phyloP scores from a whole-genome alignment of 352 stramenopile species.

The Peronospora destructor region DNA sequence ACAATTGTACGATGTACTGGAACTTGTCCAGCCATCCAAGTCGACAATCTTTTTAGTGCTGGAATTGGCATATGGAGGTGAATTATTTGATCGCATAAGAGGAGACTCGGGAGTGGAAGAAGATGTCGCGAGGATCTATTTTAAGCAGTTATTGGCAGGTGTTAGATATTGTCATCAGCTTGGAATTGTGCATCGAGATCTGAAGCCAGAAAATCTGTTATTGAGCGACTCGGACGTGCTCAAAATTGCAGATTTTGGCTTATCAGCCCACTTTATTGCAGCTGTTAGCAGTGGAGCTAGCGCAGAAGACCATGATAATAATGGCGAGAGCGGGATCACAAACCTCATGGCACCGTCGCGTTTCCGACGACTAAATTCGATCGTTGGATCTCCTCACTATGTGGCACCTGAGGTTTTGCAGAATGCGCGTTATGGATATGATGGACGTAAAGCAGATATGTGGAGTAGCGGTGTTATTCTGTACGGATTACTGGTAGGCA shows the following conservation, averaged over 20 bases:
- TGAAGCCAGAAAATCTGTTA: slow-evolving; percentile 96
- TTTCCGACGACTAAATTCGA: slow-evolving; percentile 89
- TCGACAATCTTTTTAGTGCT: slow-evolving; percentile 91
- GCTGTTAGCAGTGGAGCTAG: slow-evolving; percentile 60
- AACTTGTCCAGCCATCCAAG: slow-evolving; percentile 92
- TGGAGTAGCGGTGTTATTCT: slow-evolving; percentile 92
- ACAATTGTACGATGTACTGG: slow-evolving; percentile 93
- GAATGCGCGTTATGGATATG: slow-evolving; percentile 84
- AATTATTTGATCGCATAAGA: slow-evolving; percentile 92
- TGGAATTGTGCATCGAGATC: slow-evolving; percentile 91
- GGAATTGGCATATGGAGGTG: slow-evolving; percentile 85
- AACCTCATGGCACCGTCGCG: slow-evolving; percentile 34
- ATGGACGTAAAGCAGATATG: slow-evolving; percentile 89
- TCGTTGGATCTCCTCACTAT: slow-evolving; percentile 95
- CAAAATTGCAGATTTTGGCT: slow-evolving; percentile 93
- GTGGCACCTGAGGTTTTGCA: slow-evolving; percentile 93
- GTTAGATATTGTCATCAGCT: slow-evolving; percentile 88
- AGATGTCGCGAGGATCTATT: slow-evolving; percentile 75
- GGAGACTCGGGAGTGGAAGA: slow-evolving; percentile 80
- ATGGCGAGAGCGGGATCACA: slow-evolving; percentile 13
- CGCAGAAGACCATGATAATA: slow-evolving; percentile 31
- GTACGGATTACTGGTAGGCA: slow-evolving; percentile 89
- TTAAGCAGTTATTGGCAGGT: slow-evolving; percentile 83
- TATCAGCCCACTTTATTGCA: slow-evolving; percentile 89
- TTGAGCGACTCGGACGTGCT: slow-evolving; percentile 86